phyloP scores from a whole-genome alignment of 169 alveolate species.

The Plasmodium reichenowi region DNA sequence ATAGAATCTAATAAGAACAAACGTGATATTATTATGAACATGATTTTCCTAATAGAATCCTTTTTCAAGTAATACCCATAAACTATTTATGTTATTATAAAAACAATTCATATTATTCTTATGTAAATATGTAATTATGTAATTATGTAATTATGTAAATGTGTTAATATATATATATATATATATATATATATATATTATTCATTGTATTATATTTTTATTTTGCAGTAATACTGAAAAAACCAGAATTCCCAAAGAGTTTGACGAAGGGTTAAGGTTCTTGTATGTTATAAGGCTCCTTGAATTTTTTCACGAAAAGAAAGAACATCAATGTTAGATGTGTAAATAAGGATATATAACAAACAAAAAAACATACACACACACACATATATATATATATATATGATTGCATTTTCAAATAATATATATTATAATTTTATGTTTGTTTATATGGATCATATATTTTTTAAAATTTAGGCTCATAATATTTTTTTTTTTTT shows the following conservation, averaged over 20 bases:
- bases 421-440: too few species aligned
- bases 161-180: background rate
- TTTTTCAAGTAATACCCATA: slow-evolving; percentile 41
- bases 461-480: too few species aligned
- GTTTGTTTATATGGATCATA: too few species aligned
- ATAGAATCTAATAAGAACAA: slow-evolving; percentile 35
- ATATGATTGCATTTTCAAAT: too few species aligned
- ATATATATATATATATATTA: background rate
- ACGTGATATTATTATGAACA: slow-evolving; percentile 29
- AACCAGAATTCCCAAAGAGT: slow-evolving; percentile 45
- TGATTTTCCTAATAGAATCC: slow-evolving; percentile 55
- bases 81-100: background rate
- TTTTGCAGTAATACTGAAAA: slow-evolving; percentile 46
- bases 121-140: too few species aligned
- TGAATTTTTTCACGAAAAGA: slow-evolving; percentile 42
- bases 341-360: too few species aligned
- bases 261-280: slow-evolving; percentile 53
- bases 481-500: too few species aligned
- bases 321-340: too few species aligned
- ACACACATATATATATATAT: background rate
- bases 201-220: background rate
- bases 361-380: background rate
- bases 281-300: slow-evolving; percentile 52
- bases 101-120: background rate
- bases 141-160: too few species aligned